These are phyloP conservation scores for Mortierella sp. DNA, from an alignment of 371 early-diverging fungal species.

Conservation along the genomic window DNA sequence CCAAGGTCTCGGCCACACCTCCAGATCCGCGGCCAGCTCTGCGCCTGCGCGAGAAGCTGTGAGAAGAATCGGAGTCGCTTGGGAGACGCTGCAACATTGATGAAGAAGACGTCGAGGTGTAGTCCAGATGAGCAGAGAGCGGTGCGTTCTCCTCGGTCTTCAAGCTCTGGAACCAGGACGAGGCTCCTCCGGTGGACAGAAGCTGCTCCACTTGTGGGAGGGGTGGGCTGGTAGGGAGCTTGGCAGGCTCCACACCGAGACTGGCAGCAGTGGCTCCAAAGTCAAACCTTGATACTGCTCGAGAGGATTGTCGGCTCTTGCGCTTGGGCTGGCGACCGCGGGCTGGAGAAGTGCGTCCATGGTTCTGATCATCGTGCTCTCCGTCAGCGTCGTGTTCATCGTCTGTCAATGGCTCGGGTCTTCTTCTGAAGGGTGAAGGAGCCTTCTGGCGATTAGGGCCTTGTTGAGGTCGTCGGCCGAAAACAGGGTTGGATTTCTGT, in stretches of 20 bases:
- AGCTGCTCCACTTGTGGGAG: constrained; percentile 39
- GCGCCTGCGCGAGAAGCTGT: constrained; percentile 37
- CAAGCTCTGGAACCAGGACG: constrained; percentile 50
- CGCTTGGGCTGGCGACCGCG: constrained; percentile 45
- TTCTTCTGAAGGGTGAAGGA: constrained; percentile 23
- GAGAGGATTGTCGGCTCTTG: constrained; percentile 34
- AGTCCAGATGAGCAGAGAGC: constrained; percentile 31
- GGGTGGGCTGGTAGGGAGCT: constrained; percentile 33
- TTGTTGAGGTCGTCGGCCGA: constrained; percentile 22
- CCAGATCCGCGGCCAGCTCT: constrained; percentile 46
- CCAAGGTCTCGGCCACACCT: constrained; percentile 64
- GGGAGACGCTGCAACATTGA: constrained; percentile 29
- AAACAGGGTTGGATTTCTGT: constrained; percentile 22
- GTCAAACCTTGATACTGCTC: constrained; percentile 39
- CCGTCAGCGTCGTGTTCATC: constrained; percentile 49
- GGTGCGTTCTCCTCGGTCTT: constrained; percentile 52
- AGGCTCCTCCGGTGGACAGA: constrained; percentile 35
- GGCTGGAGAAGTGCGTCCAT: constrained; percentile 19
- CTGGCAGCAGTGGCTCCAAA: constrained; percentile 22
- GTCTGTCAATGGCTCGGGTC: constrained; percentile 23
- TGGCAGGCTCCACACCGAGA: constrained; percentile 25
- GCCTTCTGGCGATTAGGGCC: constrained; percentile 18
- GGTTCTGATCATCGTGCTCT: constrained; percentile 27
- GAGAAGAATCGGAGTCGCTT: constrained; percentile 42
- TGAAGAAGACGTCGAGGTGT: constrained; percentile 30